Percentiles rank a stretch among this genome's conserved stretches.
phyloP scores from a whole-genome alignment of 345 rosid species.

The Jatropha curcas region DNA sequence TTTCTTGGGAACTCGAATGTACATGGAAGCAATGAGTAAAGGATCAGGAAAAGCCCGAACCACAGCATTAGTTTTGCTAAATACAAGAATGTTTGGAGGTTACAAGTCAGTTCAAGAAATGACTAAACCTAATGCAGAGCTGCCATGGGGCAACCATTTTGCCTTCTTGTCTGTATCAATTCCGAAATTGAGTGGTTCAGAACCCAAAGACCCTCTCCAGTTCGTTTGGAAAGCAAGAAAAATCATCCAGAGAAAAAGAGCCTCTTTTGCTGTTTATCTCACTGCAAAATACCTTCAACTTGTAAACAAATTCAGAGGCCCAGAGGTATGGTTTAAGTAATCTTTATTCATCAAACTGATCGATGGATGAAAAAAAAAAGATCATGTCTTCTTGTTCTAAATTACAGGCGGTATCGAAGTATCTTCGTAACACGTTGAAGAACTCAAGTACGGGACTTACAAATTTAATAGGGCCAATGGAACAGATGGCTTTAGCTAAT shows the following conservation, averaged over 20 bases:
- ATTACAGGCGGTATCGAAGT: constrained; percentile 32
- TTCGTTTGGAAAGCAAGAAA: constrained; percentile 35
- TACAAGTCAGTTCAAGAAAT: constrained; percentile 52
- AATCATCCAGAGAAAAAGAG: constrained; percentile 32
- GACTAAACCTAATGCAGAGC: constrained; percentile 33
- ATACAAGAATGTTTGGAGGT: constrained; percentile 40
- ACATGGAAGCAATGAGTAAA: constrained; percentile 36
- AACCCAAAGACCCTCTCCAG: constrained; percentile 31
- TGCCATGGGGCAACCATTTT: constrained; percentile 51
- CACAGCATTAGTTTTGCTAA: constrained; percentile 47
- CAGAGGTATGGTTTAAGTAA: constrained; percentile 29
- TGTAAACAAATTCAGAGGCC: constrained; percentile 29
- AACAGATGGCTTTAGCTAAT: constrained; percentile 36
- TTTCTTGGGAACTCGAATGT: constrained; percentile 44
- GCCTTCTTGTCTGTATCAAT: constrained; percentile 35
- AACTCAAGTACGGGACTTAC: constrained; percentile 46
- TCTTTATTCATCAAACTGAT: not conserved
- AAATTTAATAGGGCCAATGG: constrained; percentile 44
- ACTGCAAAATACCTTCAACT: constrained; percentile 29
- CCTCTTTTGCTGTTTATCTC: constrained; percentile 28
- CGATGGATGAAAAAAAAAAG: not conserved
- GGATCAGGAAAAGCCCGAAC: constrained; percentile 22
- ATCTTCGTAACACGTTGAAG: constrained; percentile 29
- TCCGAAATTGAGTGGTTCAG: constrained; percentile 17
- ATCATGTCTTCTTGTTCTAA: not conserved